These are phyloP conservation scores for Sistotremastrum suecicum DNA, from an alignment of 768 basidiomycete species.

Conservation along the genomic window DNA sequence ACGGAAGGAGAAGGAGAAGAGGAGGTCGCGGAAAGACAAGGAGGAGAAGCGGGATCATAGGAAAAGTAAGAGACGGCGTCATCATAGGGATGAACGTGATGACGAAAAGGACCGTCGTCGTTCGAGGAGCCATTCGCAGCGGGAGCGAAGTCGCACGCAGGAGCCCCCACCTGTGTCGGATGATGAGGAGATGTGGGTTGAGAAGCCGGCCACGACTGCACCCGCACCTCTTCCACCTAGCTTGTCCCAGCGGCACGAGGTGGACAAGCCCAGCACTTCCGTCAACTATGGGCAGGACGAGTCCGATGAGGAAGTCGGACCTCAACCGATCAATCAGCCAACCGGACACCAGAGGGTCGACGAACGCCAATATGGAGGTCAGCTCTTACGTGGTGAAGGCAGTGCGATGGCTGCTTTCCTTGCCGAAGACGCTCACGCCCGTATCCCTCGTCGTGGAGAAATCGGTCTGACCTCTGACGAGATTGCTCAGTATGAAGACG, in stretches of 20 bases:
- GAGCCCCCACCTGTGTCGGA: constrained; percentile 14
- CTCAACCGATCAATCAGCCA: constrained; percentile 42
- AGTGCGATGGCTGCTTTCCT: constrained; percentile 97
- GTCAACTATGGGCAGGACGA: constrained; percentile 30
- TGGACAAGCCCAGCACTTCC: constrained; percentile 10
- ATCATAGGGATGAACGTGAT: constrained; percentile 11
- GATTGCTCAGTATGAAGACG: constrained; percentile 76
- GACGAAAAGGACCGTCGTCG: constrained; percentile 9
- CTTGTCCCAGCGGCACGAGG: constrained; percentile 7
- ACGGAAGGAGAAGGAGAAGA: constrained; percentile 44
- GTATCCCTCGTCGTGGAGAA: constrained; percentile 97
- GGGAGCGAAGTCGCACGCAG: constrained; percentile 16
- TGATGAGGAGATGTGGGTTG: constrained; percentile 55
- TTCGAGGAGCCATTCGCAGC: constrained; percentile 20
- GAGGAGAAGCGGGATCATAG: constrained; percentile 32
- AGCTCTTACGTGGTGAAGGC: constrained; percentile 87
- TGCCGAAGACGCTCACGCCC: constrained; percentile 63
- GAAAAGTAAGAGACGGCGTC: constrained; percentile 22
- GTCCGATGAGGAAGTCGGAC: constrained; percentile 62
- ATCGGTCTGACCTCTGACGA: constrained; percentile 83
- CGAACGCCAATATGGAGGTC: constrained; percentile 80
- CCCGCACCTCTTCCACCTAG: constrained; percentile 12
- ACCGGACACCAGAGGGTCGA: constrained; percentile 38
- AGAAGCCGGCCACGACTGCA: constrained; percentile 28
- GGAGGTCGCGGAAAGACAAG: constrained; percentile 32